Evolutionary conservation across 805 yeast genomes (phyloP), one percentile per base, ranked within the genome.

Genomic region (Cyberlindnera euphorbiiphila): DNA sequence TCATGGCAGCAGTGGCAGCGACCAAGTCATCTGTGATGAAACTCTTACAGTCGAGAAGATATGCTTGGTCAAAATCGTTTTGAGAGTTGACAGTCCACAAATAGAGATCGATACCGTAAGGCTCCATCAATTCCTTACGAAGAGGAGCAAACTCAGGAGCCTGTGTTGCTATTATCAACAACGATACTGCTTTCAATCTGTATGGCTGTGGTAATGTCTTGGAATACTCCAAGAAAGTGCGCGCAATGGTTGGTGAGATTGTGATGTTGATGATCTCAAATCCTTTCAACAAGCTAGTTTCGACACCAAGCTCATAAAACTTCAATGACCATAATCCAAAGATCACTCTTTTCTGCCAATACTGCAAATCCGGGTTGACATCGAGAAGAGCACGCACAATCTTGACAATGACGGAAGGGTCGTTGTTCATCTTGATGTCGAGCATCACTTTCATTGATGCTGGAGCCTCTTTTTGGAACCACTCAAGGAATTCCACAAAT

Each of bases 151-250:
- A 74, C 53, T 42, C 66, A 46, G 37, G 48, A 4, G 61, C 66
- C 76, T 72, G 66, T 54, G 74, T 69, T 51, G 69, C 65, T 52
- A 68, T 51, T 65, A 60, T 34, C 24, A 64, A 54, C 10, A 65
- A 36, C 11, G 87, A 80, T 28, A 81, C 72, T 22, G 80, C 84
- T 20, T 68, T 65, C 36, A 79, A 66, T 57, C 74, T 77, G 49
- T 66, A 67, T 49, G 61, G 49, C 8, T 66, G 61, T 26, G 59
- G 49, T 13, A 67, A 45, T 29, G 61, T 45, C 29, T 58, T 46
- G 19, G 71, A 63, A 29, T 71, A 71, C 32, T 57, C 42, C 14
- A 65, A 48, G 15, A 65, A 61, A 5, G 42, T 39, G 13, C 48
- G 41, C 9, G 69, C 63, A 22, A 58, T 46, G 5, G 57, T 54